Percentiles rank a stretch among this genome's conserved stretches.
These are phyloP conservation scores for Magnaporthiopsis poae DNA, from an alignment of 2,329 filamentous ascomycete genomes.

Conservation along the genomic window DNA sequence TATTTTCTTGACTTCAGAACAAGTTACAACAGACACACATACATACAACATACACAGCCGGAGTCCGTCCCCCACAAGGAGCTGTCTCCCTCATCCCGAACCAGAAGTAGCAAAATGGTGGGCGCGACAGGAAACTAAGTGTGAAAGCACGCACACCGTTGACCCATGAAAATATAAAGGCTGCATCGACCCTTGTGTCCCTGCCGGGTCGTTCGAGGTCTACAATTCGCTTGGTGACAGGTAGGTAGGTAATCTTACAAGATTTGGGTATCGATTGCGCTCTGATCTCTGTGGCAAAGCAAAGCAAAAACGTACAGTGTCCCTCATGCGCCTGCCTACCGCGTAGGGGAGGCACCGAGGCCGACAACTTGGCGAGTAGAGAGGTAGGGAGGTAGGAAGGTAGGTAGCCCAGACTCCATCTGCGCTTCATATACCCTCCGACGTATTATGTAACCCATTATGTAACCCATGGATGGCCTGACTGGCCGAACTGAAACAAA, in stretches of 20 bases:
- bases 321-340: background rate
- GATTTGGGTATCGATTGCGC: conserved; percentile 3
- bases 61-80: too few species aligned
- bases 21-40: too few species aligned
- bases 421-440: background rate
- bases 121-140: background rate
- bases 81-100: background rate
- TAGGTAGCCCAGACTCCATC: too few species aligned
- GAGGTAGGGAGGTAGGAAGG: too few species aligned
- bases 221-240: background rate
- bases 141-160: background rate
- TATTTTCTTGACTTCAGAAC: background rate
- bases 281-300: background rate
- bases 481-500: background rate
- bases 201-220: background rate
- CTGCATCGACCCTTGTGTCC: background rate
- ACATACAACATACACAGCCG: too few species aligned
- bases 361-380: too few species aligned
- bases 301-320: background rate
- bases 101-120: background rate
- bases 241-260: background rate
- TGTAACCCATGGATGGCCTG: background rate
- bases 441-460: background rate
- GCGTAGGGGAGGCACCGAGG: background rate
- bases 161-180: background rate